Evolutionary conservation across 2,329 filamentous ascomycete genomes (phyloP), one percentile per base, ranked within the genome.

Genomic region (Lachnellula hyalina): DNA sequence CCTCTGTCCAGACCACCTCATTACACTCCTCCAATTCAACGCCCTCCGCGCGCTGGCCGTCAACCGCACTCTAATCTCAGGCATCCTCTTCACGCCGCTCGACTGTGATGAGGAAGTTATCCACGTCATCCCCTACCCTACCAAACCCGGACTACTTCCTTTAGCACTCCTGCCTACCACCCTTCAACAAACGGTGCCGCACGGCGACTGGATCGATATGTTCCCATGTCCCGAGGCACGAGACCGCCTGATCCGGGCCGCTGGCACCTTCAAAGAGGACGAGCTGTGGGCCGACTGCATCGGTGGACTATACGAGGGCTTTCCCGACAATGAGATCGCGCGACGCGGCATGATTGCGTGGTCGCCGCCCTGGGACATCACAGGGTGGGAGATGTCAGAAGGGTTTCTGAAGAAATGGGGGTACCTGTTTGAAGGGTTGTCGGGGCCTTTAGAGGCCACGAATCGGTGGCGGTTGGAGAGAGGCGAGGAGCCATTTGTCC

Each of bases 241-340:
- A 41, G 74, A 77, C 62, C 65, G 66, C 54, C 60, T 75, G 49
- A 75, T 76, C 58, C 68, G 42, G 5, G 67, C 66, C 36, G 55
- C 64, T 15, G 67, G 67, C 49, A 67, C 62, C 21, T 75, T 73
- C 36, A 72, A 77, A 54, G 72, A 74, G 35, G 73, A 74, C 52
- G 74, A 72, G 12, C 64, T 77, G 12, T 76, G 73, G 71, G 63
- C 67, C 11, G 75, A 77, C 63, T 68, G 66, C 38, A 67, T 74
- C 51, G 74, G 74, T 2, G 73, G 73, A 0, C 58, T 77, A 19
- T 77, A 67, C 58, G 73, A 77, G 57, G 73, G 74, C 6, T 75
- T 73, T 55, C 73, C 73, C 1, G 72, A 73, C 49, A 67, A 72
- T 36, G 73, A 76, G 60, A 56, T 75, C 38, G 67, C 71, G 61